Percentiles rank a stretch among this genome's conserved stretches.
phyloP scores from a whole-genome alignment of 176 grass and related monocot genomes.

The Cymbopogon citratus region DNA sequence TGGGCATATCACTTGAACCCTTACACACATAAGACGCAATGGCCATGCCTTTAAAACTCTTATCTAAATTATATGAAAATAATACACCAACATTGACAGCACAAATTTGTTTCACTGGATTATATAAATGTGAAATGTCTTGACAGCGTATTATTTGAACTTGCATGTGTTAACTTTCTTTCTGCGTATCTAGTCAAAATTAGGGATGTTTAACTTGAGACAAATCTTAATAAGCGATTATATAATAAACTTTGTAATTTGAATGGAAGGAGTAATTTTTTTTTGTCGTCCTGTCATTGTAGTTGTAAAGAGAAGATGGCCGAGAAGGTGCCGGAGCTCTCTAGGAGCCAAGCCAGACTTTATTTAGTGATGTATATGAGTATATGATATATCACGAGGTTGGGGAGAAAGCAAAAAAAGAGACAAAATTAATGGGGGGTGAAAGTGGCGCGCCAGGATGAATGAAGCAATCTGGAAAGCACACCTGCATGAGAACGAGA shows the following conservation, averaged over 20 bases:
- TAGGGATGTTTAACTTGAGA: neutral
- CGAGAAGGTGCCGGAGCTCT: neutral
- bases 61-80: too few species aligned
- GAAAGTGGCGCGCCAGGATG: slow-evolving; percentile 16
- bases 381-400: neutral
- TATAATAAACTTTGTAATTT: too few species aligned
- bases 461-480: slow-evolving; percentile 8
- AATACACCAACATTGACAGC: neutral
- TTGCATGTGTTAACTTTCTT: neutral
- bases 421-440: neutral
- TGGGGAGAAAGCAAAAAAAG: too few species aligned
- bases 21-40: too few species aligned
- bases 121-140: neutral
- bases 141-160: neutral
- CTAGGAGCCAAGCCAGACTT: neutral
- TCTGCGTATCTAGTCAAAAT: neutral
- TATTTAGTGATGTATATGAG: too few species aligned
- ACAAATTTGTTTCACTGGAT: neutral
- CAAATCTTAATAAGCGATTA: too few species aligned
- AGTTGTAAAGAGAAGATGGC: neutral
- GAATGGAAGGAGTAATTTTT: too few species aligned
- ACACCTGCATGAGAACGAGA: neutral
- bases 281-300: neutral
- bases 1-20: too few species aligned
- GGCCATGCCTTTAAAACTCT: too few species aligned